Conservation (phyloP, 805 yeast genomes). For the Pichia californica region DNA sequence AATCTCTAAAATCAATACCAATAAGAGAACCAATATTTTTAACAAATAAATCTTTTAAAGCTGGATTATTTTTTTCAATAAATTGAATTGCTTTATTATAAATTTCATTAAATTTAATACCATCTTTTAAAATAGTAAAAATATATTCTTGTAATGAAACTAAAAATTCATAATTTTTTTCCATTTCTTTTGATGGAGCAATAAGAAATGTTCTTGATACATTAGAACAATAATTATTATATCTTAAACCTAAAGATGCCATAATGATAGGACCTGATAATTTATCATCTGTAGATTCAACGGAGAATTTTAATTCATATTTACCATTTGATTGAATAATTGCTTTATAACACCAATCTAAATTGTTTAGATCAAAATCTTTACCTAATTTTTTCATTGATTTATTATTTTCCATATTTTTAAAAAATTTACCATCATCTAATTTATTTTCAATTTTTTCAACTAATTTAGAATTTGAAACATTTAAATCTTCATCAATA, state of each 20-base stretch:
- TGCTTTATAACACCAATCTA: constrained; percentile 94
- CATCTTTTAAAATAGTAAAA: constrained; percentile 56
- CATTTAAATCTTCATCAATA: constrained; percentile 79
- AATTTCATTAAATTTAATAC: constrained; percentile 58
- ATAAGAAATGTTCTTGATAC: constrained; percentile 83
- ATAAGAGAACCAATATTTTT: constrained; percentile 83
- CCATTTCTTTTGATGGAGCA: constrained; percentile 79
- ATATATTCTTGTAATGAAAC: constrained; percentile 63
- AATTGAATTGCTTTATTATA: constrained; percentile 57
- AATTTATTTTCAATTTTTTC: constrained; percentile 76
- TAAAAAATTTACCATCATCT: constrained; percentile 69
- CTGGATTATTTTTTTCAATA: constrained; percentile 58
- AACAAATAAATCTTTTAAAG: constrained; percentile 55
- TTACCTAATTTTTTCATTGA: constrained; percentile 48
- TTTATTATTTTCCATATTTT: constrained; percentile 40
- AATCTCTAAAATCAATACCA: constrained; percentile 86
- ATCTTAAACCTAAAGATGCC: constrained; percentile 79
- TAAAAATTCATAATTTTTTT: constrained; percentile 70
- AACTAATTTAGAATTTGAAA: constrained; percentile 65
- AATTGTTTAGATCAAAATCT: constrained; percentile 66
- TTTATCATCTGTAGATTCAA: constrained; percentile 60
- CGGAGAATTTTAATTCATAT: constrained; percentile 79
- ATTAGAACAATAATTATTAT: constrained; percentile 83
- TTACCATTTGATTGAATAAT: constrained; percentile 83
- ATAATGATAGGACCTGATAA: constrained; percentile 74